phyloP scores from a whole-genome alignment of 2,329 filamentous ascomycete species.

The Myriosclerotinia curreyana region DNA sequence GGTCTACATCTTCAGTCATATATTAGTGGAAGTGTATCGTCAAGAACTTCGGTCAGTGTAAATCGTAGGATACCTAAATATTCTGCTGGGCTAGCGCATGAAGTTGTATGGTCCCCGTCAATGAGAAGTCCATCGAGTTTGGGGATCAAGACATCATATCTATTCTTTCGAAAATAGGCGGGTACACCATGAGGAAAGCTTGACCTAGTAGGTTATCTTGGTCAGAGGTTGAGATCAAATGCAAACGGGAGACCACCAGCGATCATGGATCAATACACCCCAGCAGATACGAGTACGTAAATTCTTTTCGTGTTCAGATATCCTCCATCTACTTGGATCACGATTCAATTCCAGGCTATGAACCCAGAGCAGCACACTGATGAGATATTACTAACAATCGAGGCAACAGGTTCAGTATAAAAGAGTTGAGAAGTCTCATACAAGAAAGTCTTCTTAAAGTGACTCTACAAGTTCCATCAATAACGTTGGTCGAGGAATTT shows the following conservation, averaged over 20 bases:
- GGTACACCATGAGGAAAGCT: constrained; percentile 33
- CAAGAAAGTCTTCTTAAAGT: constrained; percentile 57
- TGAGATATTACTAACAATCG: constrained; percentile 56
- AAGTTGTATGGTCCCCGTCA: neutral
- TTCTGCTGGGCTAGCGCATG: neutral
- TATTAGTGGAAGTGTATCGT: neutral
- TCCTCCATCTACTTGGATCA: constrained; percentile 51
- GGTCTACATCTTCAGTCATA: constrained; percentile 5
- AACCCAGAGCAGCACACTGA: constrained; percentile 51
- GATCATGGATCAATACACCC: constrained; percentile 53
- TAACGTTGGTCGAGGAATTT: constrained; percentile 57
- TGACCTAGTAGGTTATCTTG: constrained; percentile 24
- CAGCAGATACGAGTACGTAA: constrained; percentile 56
- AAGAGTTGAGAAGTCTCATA: constrained; percentile 57
- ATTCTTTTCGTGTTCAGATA: constrained; percentile 50
- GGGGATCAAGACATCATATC: constrained; percentile 32
- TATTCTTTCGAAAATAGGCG: constrained; percentile 24
- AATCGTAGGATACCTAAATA: constrained; percentile 4
- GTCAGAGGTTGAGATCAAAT: neutral
- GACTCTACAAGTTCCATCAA: constrained; percentile 61
- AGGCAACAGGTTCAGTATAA: constrained; percentile 54
- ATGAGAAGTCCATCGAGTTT: constrained; percentile 24
- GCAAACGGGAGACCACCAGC: constrained; percentile 50
- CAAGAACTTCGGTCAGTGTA: neutral
- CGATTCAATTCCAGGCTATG: constrained; percentile 55